Evolutionary conservation across 2,329 filamentous ascomycete genomes (phyloP), one percentile per base, ranked within the genome.

Genomic region (Monilinia fructigena): DNA sequence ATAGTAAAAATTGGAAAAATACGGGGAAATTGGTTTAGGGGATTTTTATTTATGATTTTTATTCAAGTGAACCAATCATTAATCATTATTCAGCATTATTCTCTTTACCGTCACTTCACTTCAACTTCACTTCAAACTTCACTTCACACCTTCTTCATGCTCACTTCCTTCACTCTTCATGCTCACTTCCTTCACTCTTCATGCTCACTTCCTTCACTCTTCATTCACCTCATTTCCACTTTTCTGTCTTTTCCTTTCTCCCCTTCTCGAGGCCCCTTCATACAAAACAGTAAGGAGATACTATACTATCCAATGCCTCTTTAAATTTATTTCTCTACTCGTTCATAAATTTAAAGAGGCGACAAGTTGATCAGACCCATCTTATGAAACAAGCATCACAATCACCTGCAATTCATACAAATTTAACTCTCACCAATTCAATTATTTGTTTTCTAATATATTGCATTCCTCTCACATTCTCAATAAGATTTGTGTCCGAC

Each of bases 21-120:
- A 60, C 45, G 28, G 45, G 56, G 28, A 60, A 56, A 35, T 18
- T 50, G 31, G 45, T 8, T 38, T 28, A 38, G 45, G 58, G 42
- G 58, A 5, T 20, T 18, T 7, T 14, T 18, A 7, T 40, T 7
- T 14, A 40, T 35, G 4, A 1, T 18, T 48, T 4, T 18, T 6
- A 35, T 38, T 28, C 20, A 16, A 48, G 35, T 35, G 28, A 59
- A 35, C 56, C 42, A 59, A 48, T 59, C 42, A 35, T 35, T 7
- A 10, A 48, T 48, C 47, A 26, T 7, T 5, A 8, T 14, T 2
- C 1, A n/a, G n/a, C n/a, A 5, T 47, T 58, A 10, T 42, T 6
- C 12, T 16, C 8, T 20, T 47, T 47, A 16, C 18, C 23, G 26
- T 56, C 7, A 20, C 26, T 53, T 53, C 26, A 28, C 35, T 42